These are phyloP conservation scores for Pythium phragmiticola DNA, from an alignment of 352 stramenopile genomes.

Conservation along the genomic window DNA sequence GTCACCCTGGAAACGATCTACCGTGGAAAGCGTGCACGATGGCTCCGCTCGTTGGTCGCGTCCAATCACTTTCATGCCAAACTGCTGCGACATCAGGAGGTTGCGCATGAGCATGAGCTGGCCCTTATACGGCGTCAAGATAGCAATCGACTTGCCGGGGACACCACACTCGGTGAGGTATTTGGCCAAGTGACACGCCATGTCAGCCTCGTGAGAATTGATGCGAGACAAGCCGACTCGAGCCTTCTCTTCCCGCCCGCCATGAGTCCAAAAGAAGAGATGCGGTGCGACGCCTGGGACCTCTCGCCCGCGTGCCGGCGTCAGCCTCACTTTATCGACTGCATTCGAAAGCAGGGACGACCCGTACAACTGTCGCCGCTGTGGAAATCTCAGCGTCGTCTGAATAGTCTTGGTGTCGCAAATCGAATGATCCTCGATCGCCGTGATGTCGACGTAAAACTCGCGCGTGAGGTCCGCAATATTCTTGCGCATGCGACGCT, in stretches of 20 bases:
- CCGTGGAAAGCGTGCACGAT: conserved; percentile 73
- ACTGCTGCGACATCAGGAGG: conserved; percentile 53
- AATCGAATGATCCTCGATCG: conserved; percentile 76
- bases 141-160: conserved; percentile 63
- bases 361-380: background rate
- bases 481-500: conserved; percentile 86
- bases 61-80: conserved; percentile 23
- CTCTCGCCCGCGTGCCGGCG: conserved; percentile 62
- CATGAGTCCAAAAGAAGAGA: conserved; percentile 87
- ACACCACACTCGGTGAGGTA: conserved; percentile 82
- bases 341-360: background rate
- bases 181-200: conserved; percentile 73
- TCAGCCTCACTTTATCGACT: conserved; percentile 23
- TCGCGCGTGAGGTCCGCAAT: conserved; percentile 85
- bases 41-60: conserved; percentile 29
- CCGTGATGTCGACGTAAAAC: conserved; percentile 79
- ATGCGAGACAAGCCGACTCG: conserved; percentile 73
- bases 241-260: conserved; percentile 52
- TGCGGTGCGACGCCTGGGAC: conserved; percentile 72
- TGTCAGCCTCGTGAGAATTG: conserved; percentile 71
- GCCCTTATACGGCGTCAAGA: conserved; percentile 89
- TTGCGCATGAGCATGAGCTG: conserved; percentile 86
- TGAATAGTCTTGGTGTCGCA: conserved; percentile 61
- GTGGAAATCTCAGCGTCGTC: background rate
- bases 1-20: conserved; percentile 90